phyloP scores from a whole-genome alignment of 192 early-diverging fungal genomes.

The Coemansia sp. region DNA sequence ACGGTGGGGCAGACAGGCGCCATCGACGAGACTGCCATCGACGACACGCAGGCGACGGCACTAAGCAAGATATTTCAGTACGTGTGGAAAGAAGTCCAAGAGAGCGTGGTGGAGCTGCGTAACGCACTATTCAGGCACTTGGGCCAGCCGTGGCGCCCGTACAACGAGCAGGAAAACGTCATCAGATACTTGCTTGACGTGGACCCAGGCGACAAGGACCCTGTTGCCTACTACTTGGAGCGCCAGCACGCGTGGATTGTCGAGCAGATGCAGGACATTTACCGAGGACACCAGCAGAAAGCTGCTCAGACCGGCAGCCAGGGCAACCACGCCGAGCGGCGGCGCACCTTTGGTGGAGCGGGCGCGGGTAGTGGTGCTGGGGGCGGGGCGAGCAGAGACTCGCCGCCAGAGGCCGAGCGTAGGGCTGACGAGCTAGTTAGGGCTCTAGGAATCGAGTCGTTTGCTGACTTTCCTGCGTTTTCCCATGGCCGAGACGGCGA shows the following conservation, averaged over 20 bases:
- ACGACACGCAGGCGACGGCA: constrained; percentile 34
- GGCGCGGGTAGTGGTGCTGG: background rate
- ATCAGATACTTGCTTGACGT: constrained; percentile 67
- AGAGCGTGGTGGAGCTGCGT: constrained; percentile 70
- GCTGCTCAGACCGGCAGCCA: constrained; percentile 25
- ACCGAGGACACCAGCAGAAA: constrained; percentile 56
- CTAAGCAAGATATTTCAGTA: constrained; percentile 83
- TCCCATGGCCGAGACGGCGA: constrained; percentile 40
- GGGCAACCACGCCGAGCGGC: constrained; percentile 22
- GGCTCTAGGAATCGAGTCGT: constrained; percentile 40
- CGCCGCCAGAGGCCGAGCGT: constrained; percentile 19
- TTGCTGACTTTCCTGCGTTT: constrained; percentile 37
- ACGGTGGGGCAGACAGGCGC: constrained; percentile 34
- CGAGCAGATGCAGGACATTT: constrained; percentile 68
- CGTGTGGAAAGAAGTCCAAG: constrained; percentile 90
- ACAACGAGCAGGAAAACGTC: constrained; percentile 87
- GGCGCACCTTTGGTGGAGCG: constrained; percentile 6
- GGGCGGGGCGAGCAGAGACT: constrained; percentile 1
- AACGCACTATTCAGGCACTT: constrained; percentile 75
- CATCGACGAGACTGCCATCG: background rate
- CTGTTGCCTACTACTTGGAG: constrained; percentile 84
- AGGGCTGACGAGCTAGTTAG: constrained; percentile 42
- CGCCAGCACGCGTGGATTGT: constrained; percentile 86
- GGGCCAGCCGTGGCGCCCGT: constrained; percentile 67
- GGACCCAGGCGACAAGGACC: constrained; percentile 72